Base-by-base conservation (phyloP, 768 basidiomycete species). In the Lactarius sp. region DNA sequence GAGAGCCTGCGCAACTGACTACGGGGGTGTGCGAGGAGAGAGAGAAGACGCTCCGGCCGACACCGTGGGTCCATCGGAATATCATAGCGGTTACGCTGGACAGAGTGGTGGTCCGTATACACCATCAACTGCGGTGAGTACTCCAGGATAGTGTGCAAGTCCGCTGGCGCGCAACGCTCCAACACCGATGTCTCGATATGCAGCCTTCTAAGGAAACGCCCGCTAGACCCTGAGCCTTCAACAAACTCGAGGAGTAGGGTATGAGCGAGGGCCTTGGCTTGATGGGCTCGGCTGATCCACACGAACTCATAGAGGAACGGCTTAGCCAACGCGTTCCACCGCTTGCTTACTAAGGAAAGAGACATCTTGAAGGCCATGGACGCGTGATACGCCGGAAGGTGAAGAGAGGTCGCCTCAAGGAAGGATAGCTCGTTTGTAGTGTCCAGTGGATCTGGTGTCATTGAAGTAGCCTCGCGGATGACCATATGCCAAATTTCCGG, bases 181-280 rank as follows among this genome's bases (percentile, higher is more conserved):
- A 88, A 76, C 6, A 79, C 73, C 18, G 80, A 79, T 6, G 88
- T 90, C 76, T 90, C 86, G 71, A 90, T 84, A 69, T 88, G 87
- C 36, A 90, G 72, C 16, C 84, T 78, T 46, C 81, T 81, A 50
- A 90, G 85, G 73, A 77, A 82, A 22, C 72, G 75, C 12, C 83
- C 85, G 55, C 75, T 76, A 0, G 62, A 62, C 6, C 60, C 62
- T 37, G 62, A 50, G 22, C 69, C 68, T 46, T 69, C 65, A 71
- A 84, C 69, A 74, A 74, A 74, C 70, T 79, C 75, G 66, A 75
- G 73, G n/a, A 77, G 75, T 8, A 81, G 70, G 6, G 77, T 78
- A 67, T 72, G 74, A 1, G 80, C 81, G 3, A 81, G 73, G 0
- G 75, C 70, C 65, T 80, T 78, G 0, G 84, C 82, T 64, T 84